Evolutionary conservation across 2,329 filamentous ascomycete genomes (phyloP), one percentile per base, ranked within the genome.

Genomic region (Paecilomyces sp.): DNA sequence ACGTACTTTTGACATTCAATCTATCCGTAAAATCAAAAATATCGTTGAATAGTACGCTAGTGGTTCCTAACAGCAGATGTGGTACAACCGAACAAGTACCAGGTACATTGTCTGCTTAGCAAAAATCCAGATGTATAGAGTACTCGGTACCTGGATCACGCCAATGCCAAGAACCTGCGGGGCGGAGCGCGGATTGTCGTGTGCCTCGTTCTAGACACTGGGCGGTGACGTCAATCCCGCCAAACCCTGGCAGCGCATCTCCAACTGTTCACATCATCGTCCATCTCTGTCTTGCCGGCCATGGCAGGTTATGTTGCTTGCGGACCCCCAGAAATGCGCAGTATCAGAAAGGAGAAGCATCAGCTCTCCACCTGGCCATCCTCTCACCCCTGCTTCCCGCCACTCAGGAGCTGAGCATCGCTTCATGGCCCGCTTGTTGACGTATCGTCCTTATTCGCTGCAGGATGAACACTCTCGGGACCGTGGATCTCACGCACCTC

Each of bases 351-450:
- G 33, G 22, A n/a, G 22, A n/a, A 15, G 22, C n/a, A 6, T 41
- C 24, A 25, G 3, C n/a, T 56, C 55, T 56, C 55, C 30, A 55
- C 54, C 28, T 15, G 7, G 5, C 33, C 54, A 31, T 24, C 13
- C 6, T n/a, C 4, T 33, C n/a, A 6, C 9, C 5, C 6, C 18
- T 41, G 31, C 36, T 41, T 6, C 55, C 15, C 55, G 55, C 55
- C 55, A 56, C 33, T 56, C 8, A 56, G 33, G 13, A 41, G n/a
- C 36, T n/a, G 33, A 13, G 3, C n/a, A 56, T 50, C 55, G 55
- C 55, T 56, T 25, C 22, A 41, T 15, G 18, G 31, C 25, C 22
- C 31, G 54, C 18, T 57, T 51, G 33, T 64, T 64, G 62, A 66
- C 58, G 58, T 62, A 30, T 25, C 18, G 11, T n/a, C 51, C 33